Base-by-base conservation (phyloP, 306 rosid species). In the Cucurbita moschata region DNA sequence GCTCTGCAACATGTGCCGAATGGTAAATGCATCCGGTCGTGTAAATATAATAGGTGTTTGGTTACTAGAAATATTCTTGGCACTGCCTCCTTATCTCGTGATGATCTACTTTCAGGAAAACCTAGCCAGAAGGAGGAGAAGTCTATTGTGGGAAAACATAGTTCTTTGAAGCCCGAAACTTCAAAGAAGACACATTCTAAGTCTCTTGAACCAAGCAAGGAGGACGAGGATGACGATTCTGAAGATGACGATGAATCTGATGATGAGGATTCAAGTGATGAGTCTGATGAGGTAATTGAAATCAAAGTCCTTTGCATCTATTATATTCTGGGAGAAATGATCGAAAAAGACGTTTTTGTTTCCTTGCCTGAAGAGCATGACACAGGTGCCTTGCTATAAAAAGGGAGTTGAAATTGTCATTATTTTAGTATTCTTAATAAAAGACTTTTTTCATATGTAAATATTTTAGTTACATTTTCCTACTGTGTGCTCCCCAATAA, bases 131-230 rank as follows among this genome's bases (percentile, higher is more conserved):
- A 84, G 47, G 47, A 38, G 38, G 82, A 39, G 16, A 84, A 86
- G 77, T 71, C 64, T n/a, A 42, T 73, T 57, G 76, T 30, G 11
- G 15, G 82, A n/a, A 88, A 88, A 59, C 42, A 55, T 15, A 50
- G 58, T 72, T 75, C 47, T 78, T 79, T 78, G 26, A 88, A 83
- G 72, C 73, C 58, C 18, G 79, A 76, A 72, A 49, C 83, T 11
- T 14, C 86, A 18, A 81, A 75, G 30, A 90, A 89, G 73, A 78
- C 75, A 4, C 80, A 86, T 11, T 95, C 77, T 8, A 94, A 87
- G 59, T 77, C 85, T 71, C 76, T 79, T 47, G 94, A 82, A 4
- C 92, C 89, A 5, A 84, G 67, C 77, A 86, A 87, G 56, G 86
- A 86, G 52, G 87, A 76, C 1, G 77, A 74, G 0, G 85, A 77